Percentiles rank a stretch among this genome's conserved stretches.
phyloP scores from a whole-genome alignment of 306 rosid species.

The Malus sieversii region DNA sequence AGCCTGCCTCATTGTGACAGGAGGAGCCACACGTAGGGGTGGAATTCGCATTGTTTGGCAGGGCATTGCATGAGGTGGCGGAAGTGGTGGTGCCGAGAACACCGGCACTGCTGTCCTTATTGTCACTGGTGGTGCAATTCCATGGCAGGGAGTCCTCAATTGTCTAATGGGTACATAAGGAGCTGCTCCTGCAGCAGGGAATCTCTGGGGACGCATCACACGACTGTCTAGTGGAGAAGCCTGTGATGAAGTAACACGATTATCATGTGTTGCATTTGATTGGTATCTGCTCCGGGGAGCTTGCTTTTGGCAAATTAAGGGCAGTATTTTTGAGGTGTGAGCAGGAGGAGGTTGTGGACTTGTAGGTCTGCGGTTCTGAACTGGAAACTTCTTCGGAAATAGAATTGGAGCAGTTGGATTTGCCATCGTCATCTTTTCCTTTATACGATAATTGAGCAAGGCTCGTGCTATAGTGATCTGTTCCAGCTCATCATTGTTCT shows the following conservation, averaged over 20 bases:
- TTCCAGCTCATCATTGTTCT: constrained; percentile 80
- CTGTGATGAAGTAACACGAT: constrained; percentile 23
- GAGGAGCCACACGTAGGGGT: constrained; percentile 57
- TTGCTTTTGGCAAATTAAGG: constrained; percentile 66
- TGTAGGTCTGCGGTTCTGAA: constrained; percentile 70
- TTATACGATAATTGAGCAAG: constrained; percentile 58
- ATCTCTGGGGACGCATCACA: constrained; percentile 46
- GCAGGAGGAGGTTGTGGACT: constrained; percentile 74
- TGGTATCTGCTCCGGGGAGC: constrained; percentile 44
- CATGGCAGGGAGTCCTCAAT: constrained; percentile 70
- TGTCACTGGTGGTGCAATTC: constrained; percentile 86
- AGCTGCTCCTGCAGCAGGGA: constrained; percentile 71
- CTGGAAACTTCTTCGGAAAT: constrained; percentile 61
- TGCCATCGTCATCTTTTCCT: constrained; percentile 69
- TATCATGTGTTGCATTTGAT: constrained; percentile 31
- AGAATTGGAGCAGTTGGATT: constrained; percentile 63
- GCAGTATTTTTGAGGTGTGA: constrained; percentile 83
- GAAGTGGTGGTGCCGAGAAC: constrained; percentile 81
- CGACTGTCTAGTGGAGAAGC: constrained; percentile 41
- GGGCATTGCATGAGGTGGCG: constrained; percentile 44
- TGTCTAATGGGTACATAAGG: constrained; percentile 86
- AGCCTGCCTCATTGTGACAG: constrained; percentile 71
- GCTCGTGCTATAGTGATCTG: constrained; percentile 95
- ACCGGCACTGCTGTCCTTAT: constrained; percentile 78
- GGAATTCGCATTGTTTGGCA: constrained; percentile 40